A percentile compares a stretch with the other conserved stretches of the same genome.
These are phyloP conservation scores for Chrysochromulina parva DNA, from an alignment of 78 protist species.

Conservation along the genomic window DNA sequence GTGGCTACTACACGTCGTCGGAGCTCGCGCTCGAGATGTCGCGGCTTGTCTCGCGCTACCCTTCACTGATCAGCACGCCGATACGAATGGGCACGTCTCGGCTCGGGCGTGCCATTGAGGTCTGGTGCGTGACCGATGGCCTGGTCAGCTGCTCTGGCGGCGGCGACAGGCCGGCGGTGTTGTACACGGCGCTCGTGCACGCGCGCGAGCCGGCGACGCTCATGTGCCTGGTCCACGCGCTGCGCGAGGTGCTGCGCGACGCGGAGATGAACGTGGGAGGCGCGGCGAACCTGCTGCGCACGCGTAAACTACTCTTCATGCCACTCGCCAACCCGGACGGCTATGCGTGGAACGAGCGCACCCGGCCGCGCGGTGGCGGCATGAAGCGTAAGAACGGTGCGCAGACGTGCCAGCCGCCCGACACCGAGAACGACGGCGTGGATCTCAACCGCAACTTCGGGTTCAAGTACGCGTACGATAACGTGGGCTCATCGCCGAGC, in stretches of 20 bases:
- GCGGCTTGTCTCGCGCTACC: not conserved
- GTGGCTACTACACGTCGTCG: not conserved
- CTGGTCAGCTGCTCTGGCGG: too few species aligned
- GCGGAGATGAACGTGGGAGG: not conserved
- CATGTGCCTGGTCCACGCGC: not conserved
- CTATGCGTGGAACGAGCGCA: not conserved
- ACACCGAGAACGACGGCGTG: not conserved
- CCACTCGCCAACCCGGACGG: conserved; percentile 17
- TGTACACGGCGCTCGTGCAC: conserved; percentile 2
- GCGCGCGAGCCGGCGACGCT: conserved; percentile 26
- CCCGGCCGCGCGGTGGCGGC: not conserved
- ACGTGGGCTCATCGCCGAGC: not conserved
- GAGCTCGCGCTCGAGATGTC: not conserved
- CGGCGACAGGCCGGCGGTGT: not conserved
- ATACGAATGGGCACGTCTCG: not conserved
- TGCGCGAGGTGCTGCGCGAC: not conserved
- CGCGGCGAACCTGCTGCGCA: not conserved
- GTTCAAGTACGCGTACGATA: not conserved
- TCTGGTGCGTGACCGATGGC: not conserved
- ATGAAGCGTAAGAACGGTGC: not conserved
- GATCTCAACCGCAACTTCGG: conserved; percentile 25
- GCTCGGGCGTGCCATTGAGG: not conserved
- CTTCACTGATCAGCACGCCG: not conserved
- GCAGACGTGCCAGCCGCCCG: not conserved
- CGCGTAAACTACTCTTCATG: not conserved